These are phyloP conservation scores for Trypanosoma mega DNA, from an alignment of 208 protist species.

Conservation along the genomic window DNA sequence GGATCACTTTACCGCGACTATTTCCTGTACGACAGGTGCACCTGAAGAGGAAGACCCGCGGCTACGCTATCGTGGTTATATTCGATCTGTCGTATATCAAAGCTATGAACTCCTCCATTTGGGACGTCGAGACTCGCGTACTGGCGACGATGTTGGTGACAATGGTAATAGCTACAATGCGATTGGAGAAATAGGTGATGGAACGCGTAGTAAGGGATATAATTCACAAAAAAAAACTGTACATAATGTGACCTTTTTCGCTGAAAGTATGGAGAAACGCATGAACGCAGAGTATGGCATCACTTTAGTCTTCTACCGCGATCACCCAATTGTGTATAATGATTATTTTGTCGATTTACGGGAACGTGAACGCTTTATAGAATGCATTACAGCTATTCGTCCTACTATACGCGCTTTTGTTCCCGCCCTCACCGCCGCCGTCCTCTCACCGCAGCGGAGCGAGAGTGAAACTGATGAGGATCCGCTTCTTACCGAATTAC, in stretches of 20 bases:
- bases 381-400: neutral
- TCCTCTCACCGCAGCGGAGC: no score
- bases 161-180: neutral
- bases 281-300: neutral
- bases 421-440: neutral
- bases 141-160: neutral
- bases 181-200: no score
- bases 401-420: slow-evolving; percentile 11
- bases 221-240: no score
- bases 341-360: slow-evolving; percentile 10
- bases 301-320: slow-evolving; percentile 12
- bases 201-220: no score
- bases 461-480: no score
- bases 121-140: slow-evolving; percentile 3
- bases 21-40: slow-evolving; percentile 10
- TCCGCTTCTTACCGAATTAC: no score
- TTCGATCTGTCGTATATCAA: slow-evolving; percentile 8
- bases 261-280: no score
- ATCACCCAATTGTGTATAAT: slow-evolving; percentile 12
- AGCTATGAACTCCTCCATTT: slow-evolving; percentile 16
- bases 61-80: slow-evolving; percentile 9
- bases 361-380: slow-evolving; percentile 20
- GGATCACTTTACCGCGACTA: slow-evolving; percentile 14
- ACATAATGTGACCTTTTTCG: no score
- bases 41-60: slow-evolving; percentile 6